Conservation (phyloP, 192 early-diverging fungal genomes). For the Gryganskiella cystojenkinii region DNA sequence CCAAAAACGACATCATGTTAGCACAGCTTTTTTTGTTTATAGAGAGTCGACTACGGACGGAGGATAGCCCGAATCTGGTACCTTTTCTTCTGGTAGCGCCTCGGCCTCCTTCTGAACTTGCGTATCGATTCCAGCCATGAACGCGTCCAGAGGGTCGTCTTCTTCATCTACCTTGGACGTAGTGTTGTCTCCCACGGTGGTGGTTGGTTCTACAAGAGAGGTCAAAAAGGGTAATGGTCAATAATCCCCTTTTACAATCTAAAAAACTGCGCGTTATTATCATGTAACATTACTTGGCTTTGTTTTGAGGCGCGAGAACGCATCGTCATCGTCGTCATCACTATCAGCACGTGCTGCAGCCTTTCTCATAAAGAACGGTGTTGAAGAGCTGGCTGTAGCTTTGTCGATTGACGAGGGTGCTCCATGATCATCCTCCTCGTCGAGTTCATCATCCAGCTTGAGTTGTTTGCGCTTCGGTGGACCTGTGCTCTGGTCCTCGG, state of each 20-base stretch:
- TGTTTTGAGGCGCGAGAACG: constrained; percentile 11
- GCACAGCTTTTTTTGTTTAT: no score
- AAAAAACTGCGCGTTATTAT: no score
- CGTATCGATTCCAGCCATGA: constrained; percentile 79
- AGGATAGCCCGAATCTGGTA: background rate
- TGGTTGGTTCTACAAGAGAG: constrained; percentile 43
- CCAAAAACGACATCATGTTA: background rate
- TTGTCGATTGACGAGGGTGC: no score
- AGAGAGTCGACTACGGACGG: no score
- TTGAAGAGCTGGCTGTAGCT: no score
- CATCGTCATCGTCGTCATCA: constrained; percentile 51
- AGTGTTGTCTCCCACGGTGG: constrained; percentile 41
- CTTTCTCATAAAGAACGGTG: constrained; percentile 31
- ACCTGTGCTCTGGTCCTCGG: constrained; percentile 4
- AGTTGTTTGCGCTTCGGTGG: constrained; percentile 35
- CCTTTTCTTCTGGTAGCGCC: constrained; percentile 63
- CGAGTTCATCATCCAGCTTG: constrained; percentile 26
- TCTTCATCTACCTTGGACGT: constrained; percentile 54
- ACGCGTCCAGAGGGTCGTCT: constrained; percentile 84
- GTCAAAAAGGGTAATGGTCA: no score
- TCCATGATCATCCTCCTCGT: constrained; percentile 7
- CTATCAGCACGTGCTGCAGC: constrained; percentile 30
- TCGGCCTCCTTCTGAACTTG: constrained; percentile 58
- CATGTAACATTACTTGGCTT: constrained; percentile 33
- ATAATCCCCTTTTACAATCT: no score